Base-by-base conservation (phyloP, 768 basidiomycete species). In the Mycena kentingensis region DNA sequence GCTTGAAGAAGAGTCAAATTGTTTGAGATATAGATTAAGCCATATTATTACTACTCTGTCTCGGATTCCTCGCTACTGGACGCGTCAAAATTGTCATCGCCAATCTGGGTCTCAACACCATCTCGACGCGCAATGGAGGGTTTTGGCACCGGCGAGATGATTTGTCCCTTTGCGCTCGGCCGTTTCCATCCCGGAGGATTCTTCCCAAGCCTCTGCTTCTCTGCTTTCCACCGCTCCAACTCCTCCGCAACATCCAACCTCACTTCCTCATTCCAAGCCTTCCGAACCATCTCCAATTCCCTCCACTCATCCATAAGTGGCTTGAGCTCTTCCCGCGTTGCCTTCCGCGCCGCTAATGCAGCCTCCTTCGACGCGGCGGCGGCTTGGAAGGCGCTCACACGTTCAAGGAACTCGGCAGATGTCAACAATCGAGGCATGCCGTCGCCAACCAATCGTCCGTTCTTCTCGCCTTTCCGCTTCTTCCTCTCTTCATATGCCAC, bases 401-500 rank as follows among this genome's bases (percentile, higher is more conserved):
- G 53, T 1, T 18, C 21, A 3, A 49, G 39, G 27, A 54, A 54
- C 1, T 22, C 47, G 1, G 16, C 11, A 2, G 49, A 11, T 28
- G 54, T 55, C 19, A 55, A 25, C 0, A 55, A 21, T 8, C 48
- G 43, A 1, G 54, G 54, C 42, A 55, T 15, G 6, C 54, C 54
- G 28, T 55, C 49, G 4, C 49, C 43, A 1, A 50, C 43, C n/a
- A 55, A n/a, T 2, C 48, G 43, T 2, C 31, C 43, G 22, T 49
- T 46, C 24, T 19, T 25, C 21, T 49, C 36, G 10, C 1, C 16
- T n/a, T 31, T 44, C 42, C 37, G 32, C 19, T 4, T 3, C 10
- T 32, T 24, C 21, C 7, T 19, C 18, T 61, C 44, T 26, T 58
- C 55, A 22, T 60, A 55, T 16, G 60, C 52, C 2, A 49, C 62